Evolutionary conservation across 2,329 filamentous ascomycete genomes (phyloP).

Genomic region (Stagonosporopsis chrysanthemi): DNA sequence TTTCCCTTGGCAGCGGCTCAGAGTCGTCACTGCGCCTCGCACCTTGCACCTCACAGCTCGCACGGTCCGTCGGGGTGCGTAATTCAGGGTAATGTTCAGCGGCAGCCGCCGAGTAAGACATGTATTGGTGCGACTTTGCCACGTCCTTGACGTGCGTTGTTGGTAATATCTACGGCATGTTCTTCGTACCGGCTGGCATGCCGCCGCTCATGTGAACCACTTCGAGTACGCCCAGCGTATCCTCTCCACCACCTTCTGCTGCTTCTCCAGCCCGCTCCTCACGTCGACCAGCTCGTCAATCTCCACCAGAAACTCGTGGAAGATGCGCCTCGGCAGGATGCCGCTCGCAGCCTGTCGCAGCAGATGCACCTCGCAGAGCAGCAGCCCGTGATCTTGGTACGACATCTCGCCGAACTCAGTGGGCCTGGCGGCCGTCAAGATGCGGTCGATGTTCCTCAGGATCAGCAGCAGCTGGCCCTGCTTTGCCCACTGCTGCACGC

Average conservation of each 20-base stretch:
- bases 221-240: slow-evolving; percentile 90
- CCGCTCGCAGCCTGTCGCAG: slow-evolving; percentile 72
- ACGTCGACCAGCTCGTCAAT: slow-evolving; percentile 85
- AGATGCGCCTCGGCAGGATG: slow-evolving; percentile 76
- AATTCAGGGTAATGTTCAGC: neutral
- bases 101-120: neutral
- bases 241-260: slow-evolving; percentile 79
- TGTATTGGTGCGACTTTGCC: neutral
- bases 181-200: no score
- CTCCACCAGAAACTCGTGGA: slow-evolving; percentile 88
- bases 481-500: slow-evolving; percentile 69
- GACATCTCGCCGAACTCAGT: slow-evolving; percentile 77
- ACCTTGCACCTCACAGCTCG: no score
- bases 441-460: slow-evolving; percentile 86
- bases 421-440: slow-evolving; percentile 59
- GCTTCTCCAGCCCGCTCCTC: slow-evolving; percentile 75
- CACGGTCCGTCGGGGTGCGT: no score
- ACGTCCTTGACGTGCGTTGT: no score
- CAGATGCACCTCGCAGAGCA: slow-evolving; percentile 89
- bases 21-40: neutral
- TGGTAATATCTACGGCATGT: no score
- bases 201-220: slow-evolving; percentile 62
- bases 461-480: slow-evolving; percentile 77
- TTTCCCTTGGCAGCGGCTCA: neutral
- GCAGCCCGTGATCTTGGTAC: slow-evolving; percentile 90